These are phyloP conservation scores for Cyberlindnera veronae DNA, from an alignment of 805 yeast genomes.

Conservation along the genomic window DNA sequence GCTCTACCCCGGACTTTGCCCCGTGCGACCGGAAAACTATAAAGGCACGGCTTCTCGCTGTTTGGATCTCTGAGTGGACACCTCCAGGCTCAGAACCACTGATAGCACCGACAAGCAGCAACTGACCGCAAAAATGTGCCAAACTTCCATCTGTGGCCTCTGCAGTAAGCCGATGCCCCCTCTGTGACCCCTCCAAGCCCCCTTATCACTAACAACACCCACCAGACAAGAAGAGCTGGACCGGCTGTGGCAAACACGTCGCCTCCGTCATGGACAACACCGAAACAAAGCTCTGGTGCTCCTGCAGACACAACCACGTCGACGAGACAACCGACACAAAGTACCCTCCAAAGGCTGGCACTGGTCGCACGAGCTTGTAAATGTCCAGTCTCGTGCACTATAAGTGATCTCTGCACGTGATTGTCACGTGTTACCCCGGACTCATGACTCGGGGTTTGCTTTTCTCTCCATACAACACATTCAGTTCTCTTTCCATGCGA, in stretches of 20 bases:
- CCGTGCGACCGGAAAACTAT: neutral
- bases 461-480: no score
- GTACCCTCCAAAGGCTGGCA: conserved; percentile 62
- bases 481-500: no score
- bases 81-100: neutral
- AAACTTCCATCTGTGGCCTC: conserved; percentile 26
- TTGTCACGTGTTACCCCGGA: neutral
- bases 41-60: neutral
- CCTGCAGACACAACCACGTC: conserved; percentile 37
- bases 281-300: conserved; percentile 43
- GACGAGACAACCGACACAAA: conserved; percentile 37
- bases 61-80: neutral
- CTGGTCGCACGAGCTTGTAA: conserved; percentile 45
- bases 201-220: conserved; percentile 1
- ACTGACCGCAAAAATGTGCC: conserved; percentile 19
- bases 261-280: conserved; percentile 51
- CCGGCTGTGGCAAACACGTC: conserved; percentile 60
- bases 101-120: neutral
- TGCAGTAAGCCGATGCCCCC: conserved; percentile 21
- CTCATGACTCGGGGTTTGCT: neutral
- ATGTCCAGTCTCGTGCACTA: neutral
- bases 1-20: conserved; percentile 9
- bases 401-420: neutral
- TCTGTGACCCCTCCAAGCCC: neutral
- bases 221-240: conserved; percentile 52